These are phyloP conservation scores for Penicillium paneum DNA, from an alignment of 2,329 filamentous ascomycete genomes.

Conservation along the genomic window DNA sequence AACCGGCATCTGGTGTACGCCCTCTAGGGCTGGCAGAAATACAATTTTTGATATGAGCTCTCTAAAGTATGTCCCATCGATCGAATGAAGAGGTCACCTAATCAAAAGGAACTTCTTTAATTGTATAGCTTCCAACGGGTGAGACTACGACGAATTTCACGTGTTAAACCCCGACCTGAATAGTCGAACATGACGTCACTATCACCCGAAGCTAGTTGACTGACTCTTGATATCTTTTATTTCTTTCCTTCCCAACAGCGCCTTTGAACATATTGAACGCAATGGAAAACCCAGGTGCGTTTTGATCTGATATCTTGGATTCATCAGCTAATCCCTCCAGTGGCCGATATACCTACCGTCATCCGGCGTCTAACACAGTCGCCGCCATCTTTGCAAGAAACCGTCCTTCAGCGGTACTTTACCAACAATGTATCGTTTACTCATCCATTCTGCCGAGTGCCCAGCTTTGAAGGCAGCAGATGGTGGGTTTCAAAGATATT, in stretches of 20 bases:
- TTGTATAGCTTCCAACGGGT: background rate
- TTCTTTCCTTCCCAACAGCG: background rate
- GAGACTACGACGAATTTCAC: constrained; percentile 3
- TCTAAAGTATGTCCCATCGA: background rate
- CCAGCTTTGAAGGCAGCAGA: constrained; percentile 59
- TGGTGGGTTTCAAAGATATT: constrained; percentile 68
- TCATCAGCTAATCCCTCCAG: constrained; percentile 24
- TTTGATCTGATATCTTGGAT: background rate
- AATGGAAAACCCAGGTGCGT: constrained; percentile 20
- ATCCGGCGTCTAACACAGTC: constrained; percentile 68
- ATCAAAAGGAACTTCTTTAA: background rate
- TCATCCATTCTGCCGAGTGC: constrained; percentile 74
- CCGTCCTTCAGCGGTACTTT: constrained; percentile 69
- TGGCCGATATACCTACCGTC: constrained; percentile 61
- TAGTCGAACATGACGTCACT: constrained; percentile 17
- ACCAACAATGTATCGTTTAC: constrained; percentile 67
- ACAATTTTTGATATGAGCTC: background rate
- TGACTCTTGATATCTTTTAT: background rate
- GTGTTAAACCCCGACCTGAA: background rate
- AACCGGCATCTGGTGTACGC: background rate
- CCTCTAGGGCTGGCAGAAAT: background rate
- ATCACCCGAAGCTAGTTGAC: background rate
- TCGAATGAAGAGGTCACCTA: background rate
- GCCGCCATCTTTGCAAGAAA: constrained; percentile 61
- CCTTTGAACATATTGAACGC: background rate